Evolutionary conservation across 73 alveolate species (phyloP), one percentile per base, ranked within the genome.

Genomic region (Tetrahymena malaccensis): DNA sequence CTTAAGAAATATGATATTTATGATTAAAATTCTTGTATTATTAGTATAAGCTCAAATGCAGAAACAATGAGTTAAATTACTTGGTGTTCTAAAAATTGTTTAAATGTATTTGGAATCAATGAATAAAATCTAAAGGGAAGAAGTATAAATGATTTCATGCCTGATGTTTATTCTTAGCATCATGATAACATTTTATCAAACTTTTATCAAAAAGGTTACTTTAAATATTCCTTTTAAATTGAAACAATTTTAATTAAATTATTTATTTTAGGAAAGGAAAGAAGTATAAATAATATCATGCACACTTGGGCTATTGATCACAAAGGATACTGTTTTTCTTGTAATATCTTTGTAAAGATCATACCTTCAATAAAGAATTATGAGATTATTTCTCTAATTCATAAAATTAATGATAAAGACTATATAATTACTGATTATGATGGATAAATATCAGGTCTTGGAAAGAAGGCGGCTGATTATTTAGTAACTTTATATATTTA

Each of bases 221-320:
- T 83, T 85, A 34, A 57, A 21, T 94, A 34, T 27, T 5, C 5
- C 5, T 70, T 17, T 70, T 70, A 70, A 70, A n/a, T n/a, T n/a
- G n/a, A 70, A 27, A 70, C 10, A 70, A 0, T 22, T 70, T 70
- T 31, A n/a, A 12, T 4, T 70, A 8, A 56, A 56, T 56, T 25
- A 1, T 10, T 9, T 56, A 22, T 56, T 22, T 56, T n/a, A 70
- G 89, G 89, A 70, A 70, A 70, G 37, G 89, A 70, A 70, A 31
- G 40, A 27, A 70, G 89, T 70, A 94, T 94, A 7, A 94, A 94
- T 33, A 94, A 94, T 27, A 84, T 94, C 43, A 94, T 94, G 43
- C 96, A 94, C 27, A 94, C 93, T 43, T 94, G 96, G 96, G 94
- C 95, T 40, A 38, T 94, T 10, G 96, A 94, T 85, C 83, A 85